These are phyloP conservation scores for Apiospora marii DNA, from an alignment of 2,329 filamentous ascomycete genomes.

Conservation along the genomic window DNA sequence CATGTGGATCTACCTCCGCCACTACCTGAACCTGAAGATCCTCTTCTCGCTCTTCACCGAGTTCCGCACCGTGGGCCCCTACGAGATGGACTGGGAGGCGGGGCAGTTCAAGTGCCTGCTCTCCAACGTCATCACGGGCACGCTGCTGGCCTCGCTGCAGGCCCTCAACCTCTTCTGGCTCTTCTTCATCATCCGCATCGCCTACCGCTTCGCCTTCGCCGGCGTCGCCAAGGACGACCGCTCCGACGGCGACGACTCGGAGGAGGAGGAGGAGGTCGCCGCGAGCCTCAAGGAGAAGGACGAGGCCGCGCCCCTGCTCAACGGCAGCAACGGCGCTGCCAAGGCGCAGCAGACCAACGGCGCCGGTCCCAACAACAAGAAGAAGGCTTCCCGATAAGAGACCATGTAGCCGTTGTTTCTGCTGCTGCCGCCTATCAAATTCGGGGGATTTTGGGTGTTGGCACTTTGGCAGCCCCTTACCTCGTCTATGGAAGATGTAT, in stretches of 20 bases:
- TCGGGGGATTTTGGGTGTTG: neutral
- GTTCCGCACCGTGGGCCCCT: slow-evolving; percentile 78
- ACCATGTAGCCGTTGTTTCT: neutral
- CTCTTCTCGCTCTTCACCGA: slow-evolving; percentile 78
- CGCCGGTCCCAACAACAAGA: slow-evolving; percentile 31
- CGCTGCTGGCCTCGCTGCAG: slow-evolving; percentile 72
- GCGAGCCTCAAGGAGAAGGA: slow-evolving; percentile 33
- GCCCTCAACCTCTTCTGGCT: slow-evolving; percentile 84
- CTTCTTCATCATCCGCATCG: slow-evolving; percentile 78
- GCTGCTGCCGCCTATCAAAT: neutral
- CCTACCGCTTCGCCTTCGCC: slow-evolving; percentile 72
- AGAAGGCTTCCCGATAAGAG: slow-evolving; percentile 29
- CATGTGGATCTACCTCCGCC: slow-evolving; percentile 89
- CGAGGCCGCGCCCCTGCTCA: slow-evolving; percentile 34
- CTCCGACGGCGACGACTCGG: slow-evolving; percentile 73
- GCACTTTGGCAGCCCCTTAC: neutral
- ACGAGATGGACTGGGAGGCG: slow-evolving; percentile 77
- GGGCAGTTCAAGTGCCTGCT: slow-evolving; percentile 81
- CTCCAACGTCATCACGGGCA: slow-evolving; percentile 71
- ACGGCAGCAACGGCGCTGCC: slow-evolving; percentile 35
- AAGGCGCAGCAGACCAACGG: slow-evolving; percentile 36
- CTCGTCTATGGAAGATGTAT: neutral
- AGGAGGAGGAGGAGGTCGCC: slow-evolving; percentile 53
- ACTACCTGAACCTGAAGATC: slow-evolving; percentile 83
- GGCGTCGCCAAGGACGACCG: slow-evolving; percentile 73